These are phyloP conservation scores for Calonectria montana DNA, from an alignment of 2,329 filamentous ascomycete genomes.

Conservation along the genomic window DNA sequence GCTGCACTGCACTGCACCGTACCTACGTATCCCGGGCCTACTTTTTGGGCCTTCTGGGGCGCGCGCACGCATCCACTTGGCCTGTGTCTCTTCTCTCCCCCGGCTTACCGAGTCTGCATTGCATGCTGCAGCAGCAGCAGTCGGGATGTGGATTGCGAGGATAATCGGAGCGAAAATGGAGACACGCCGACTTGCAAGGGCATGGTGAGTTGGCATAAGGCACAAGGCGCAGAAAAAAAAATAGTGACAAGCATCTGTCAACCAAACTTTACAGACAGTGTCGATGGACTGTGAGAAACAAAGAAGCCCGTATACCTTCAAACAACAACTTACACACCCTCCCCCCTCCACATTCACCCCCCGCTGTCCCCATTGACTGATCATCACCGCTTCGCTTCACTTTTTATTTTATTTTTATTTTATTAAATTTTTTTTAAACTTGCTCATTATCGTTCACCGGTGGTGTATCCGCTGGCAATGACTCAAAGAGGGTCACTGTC, in stretches of 20 bases:
- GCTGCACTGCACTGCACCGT: not conserved
- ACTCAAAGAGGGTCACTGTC: constrained; percentile 15
- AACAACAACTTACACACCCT: constrained; percentile 6
- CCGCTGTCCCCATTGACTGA: not conserved
- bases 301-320: constrained; percentile 3
- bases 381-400: constrained; percentile 14
- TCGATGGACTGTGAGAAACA: constrained; percentile 10
- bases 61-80: not conserved
- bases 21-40: constrained; percentile 8
- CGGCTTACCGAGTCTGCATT: constrained; percentile 3
- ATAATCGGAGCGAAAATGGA: constrained; percentile 3
- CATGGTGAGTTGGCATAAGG: constrained; percentile 12
- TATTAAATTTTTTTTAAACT: too few species aligned
- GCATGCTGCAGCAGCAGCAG: not conserved
- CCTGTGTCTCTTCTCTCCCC: constrained; percentile 1
- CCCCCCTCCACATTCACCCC: not conserved
- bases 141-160: constrained; percentile 5
- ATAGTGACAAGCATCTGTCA: not conserved
- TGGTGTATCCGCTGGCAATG: constrained; percentile 1
- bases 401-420: constrained; percentile 2
- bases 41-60: not conserved
- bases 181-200: not conserved
- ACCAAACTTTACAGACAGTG: constrained; percentile 4
- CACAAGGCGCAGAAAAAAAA: not conserved
- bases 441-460: not conserved